Percentiles rank a stretch among this genome's conserved stretches.
These are phyloP conservation scores for Colletotrichum simmondsii DNA, from an alignment of 2,329 filamentous ascomycete species.

Conservation along the genomic window DNA sequence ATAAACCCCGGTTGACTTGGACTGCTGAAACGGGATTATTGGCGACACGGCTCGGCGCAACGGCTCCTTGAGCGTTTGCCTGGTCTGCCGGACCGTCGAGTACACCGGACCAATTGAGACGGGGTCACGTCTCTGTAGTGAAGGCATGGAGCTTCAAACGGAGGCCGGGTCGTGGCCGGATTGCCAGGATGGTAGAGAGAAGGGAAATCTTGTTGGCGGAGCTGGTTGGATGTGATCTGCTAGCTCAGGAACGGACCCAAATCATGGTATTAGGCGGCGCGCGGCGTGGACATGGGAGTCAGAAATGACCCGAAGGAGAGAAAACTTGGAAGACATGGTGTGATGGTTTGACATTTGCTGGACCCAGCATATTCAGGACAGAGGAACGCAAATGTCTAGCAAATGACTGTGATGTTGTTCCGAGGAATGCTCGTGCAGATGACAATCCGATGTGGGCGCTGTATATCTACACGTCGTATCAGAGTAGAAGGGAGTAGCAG, in stretches of 20 bases:
- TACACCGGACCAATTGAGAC: constrained; percentile 1
- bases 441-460: neutral
- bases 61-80: neutral
- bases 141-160: constrained; percentile 13
- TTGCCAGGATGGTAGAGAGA: constrained; percentile 1
- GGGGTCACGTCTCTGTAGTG: constrained; percentile 1
- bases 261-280: neutral
- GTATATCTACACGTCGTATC: constrained; percentile 1
- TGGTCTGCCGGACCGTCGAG: neutral
- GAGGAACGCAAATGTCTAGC: neutral
- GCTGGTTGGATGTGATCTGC: constrained; percentile 3
- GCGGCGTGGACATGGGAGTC: neutral
- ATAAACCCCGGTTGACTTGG: neutral
- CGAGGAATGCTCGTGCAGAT: constrained; percentile 19
- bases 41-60: constrained; percentile 12
- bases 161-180: neutral
- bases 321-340: neutral
- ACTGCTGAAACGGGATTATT: constrained; percentile 22
- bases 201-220: neutral
- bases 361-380: neutral
- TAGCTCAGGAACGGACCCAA: constrained; percentile 27
- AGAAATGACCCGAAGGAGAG: neutral
- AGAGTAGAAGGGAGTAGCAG: neutral
- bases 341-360: neutral
- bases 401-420: neutral